phyloP scores from a whole-genome alignment of 108 stramenopile species.

The Cyclotella atomus region DNA sequence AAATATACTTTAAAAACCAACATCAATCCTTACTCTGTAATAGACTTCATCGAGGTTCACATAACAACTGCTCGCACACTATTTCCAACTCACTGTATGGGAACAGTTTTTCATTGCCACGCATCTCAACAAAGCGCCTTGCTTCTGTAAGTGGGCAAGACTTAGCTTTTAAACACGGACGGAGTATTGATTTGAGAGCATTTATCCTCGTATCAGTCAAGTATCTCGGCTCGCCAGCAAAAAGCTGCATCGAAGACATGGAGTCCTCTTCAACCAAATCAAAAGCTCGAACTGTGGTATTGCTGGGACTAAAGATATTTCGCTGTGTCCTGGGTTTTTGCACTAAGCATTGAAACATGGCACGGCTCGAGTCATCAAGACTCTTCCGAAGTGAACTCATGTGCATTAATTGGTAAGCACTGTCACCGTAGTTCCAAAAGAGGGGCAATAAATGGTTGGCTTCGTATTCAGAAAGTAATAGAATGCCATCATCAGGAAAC shows the following conservation, averaged over 20 bases:
- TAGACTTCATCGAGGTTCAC: too few species aligned
- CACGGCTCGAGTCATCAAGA: conserved; percentile 10
- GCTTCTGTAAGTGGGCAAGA: conserved; percentile 21
- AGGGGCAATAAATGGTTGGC: conserved; percentile 34
- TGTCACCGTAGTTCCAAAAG: conserved; percentile 5
- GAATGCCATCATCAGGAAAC: conserved; percentile 25
- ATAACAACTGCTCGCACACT: conserved; percentile 12
- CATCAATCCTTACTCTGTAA: too few species aligned
- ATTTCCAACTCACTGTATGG: conserved; percentile 30
- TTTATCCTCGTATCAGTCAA: conserved; percentile 9
- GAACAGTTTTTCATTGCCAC: conserved; percentile 23
- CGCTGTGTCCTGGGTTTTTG: not conserved
- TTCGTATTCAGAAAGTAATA: conserved; percentile 54
- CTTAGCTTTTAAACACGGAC: not conserved
- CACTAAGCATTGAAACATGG: conserved; percentile 3
- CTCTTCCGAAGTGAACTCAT: conserved; percentile 11
- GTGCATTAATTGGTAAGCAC: conserved; percentile 15
- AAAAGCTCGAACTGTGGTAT: not conserved
- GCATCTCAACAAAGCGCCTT: conserved; percentile 15
- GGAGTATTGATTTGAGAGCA: conserved; percentile 20
- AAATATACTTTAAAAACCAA: too few species aligned
- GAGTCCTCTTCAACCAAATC: conserved; percentile 8
- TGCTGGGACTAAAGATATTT: not conserved
- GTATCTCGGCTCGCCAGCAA: conserved; percentile 29
- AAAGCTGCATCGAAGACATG: conserved; percentile 39